Conservation (phyloP, 139 green algal genomes). For the Tetradesmus lagerheimii region DNA sequence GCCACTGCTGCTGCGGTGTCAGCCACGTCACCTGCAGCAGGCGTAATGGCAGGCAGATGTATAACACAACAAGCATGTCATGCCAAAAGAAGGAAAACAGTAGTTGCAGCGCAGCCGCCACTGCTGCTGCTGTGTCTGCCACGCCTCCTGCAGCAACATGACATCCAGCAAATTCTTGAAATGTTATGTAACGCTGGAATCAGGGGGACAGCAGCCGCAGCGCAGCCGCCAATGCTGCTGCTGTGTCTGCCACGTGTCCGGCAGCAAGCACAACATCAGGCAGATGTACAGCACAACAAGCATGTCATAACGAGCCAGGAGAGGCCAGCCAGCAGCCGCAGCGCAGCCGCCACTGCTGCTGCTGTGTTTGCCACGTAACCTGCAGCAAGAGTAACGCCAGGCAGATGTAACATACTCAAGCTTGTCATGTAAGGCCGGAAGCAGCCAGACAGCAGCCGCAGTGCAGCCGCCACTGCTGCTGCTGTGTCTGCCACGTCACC, state of each 20-base stretch:
- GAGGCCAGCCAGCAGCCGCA: no score
- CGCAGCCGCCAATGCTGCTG: background rate
- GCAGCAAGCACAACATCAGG: background rate
- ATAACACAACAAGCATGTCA: no score
- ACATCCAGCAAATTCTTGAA: no score
- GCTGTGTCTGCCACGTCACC: background rate
- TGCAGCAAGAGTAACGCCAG: background rate
- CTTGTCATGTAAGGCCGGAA: no score
- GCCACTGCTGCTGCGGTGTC: constrained; percentile 27
- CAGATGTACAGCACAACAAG: no score
- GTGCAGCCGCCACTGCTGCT: constrained; percentile 13
- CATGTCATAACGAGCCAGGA: no score
- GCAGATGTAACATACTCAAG: no score
- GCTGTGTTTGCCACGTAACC: constrained; percentile 22
- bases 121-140: background rate
- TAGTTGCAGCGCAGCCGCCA: background rate
- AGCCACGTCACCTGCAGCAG: constrained; percentile 37
- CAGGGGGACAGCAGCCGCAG: background rate
- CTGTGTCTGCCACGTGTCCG: constrained; percentile 43
- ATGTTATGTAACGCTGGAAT: background rate
- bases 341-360: no score
- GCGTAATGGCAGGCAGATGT: background rate
- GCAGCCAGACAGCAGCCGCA: no score
- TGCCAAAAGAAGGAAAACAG: no score
- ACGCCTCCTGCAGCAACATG: background rate